Conservation (phyloP, 1,284 basidiomycete species). For the Vanrija sp. region DNA sequence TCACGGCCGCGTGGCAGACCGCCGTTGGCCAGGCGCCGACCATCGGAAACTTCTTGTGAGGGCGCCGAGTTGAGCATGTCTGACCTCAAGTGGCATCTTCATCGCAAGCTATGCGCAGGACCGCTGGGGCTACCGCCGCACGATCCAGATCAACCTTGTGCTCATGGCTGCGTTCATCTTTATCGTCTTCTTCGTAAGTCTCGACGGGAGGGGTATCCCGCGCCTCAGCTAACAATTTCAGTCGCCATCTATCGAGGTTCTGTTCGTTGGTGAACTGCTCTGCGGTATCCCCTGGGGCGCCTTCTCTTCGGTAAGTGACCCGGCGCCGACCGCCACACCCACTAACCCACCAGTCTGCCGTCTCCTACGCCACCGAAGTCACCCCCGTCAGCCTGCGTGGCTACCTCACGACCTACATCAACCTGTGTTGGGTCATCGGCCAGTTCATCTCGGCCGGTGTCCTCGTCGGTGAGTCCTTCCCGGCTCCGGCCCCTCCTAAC, state of each 20-base stretch:
- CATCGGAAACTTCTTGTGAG: slow-evolving; percentile 24
- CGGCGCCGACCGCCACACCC: background rate
- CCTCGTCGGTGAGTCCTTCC: background rate
- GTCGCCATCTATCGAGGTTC: slow-evolving; percentile 19
- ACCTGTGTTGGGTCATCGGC: slow-evolving; percentile 54
- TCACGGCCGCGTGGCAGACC: slow-evolving; percentile 27
- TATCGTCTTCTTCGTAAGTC: slow-evolving; percentile 40
- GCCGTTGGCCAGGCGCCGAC: slow-evolving; percentile 20
- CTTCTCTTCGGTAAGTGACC: slow-evolving; percentile 22
- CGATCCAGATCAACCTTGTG: slow-evolving; percentile 30
- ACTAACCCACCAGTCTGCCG: background rate
- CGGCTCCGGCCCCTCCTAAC: background rate
- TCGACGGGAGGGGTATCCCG: too few species aligned
- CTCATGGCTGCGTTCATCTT: slow-evolving; percentile 30
- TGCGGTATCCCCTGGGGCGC: slow-evolving; percentile 49
- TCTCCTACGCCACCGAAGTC: slow-evolving; percentile 53
- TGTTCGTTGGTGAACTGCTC: slow-evolving; percentile 24
- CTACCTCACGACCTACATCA: slow-evolving; percentile 44
- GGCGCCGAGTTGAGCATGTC: background rate
- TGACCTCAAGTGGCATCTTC: slow-evolving; percentile 19
- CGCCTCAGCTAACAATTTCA: too few species aligned
- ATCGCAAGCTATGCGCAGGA: slow-evolving; percentile 19
- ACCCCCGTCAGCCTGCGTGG: slow-evolving; percentile 40
- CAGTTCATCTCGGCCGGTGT: slow-evolving; percentile 23
- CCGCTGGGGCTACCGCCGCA: slow-evolving; percentile 25